These are phyloP conservation scores for Corinectria fuckeliana DNA, from an alignment of 2,329 filamentous ascomycete species.

Conservation along the genomic window DNA sequence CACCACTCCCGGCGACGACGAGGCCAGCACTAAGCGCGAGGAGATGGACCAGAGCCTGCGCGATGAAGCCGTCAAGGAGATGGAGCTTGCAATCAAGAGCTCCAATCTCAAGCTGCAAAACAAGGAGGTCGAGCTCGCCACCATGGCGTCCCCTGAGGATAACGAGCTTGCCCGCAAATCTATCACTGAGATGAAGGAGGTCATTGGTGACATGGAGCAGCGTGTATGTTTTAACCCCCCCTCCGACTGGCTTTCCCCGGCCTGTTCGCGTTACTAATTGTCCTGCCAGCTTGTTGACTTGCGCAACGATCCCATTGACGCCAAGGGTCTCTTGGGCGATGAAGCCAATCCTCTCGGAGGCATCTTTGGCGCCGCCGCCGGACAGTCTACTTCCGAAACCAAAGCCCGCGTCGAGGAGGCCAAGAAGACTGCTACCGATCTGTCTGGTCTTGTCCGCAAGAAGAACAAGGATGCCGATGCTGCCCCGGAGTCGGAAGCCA, in stretches of 20 bases:
- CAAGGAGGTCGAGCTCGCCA: constrained; percentile 71
- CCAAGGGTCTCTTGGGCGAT: constrained; percentile 47
- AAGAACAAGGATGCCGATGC: constrained; percentile 55
- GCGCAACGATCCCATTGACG: constrained; percentile 61
- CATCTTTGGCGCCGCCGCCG: constrained; percentile 68
- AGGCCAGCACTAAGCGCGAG: constrained; percentile 53
- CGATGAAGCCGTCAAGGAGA: constrained; percentile 73
- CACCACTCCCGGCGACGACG: constrained; percentile 61
- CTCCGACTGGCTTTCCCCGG: background rate
- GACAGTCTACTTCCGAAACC: constrained; percentile 66
- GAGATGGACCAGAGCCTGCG: constrained; percentile 72
- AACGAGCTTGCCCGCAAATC: constrained; percentile 67
- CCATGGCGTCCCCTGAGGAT: constrained; percentile 69
- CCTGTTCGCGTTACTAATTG: constrained; percentile 7
- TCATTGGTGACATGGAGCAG: constrained; percentile 80
- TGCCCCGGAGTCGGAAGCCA: constrained; percentile 43
- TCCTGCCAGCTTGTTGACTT: constrained; percentile 69
- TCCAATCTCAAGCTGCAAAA: constrained; percentile 73
- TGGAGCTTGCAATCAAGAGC: constrained; percentile 76
- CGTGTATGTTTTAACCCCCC: constrained; percentile 58
- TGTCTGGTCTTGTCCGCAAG: constrained; percentile 77
- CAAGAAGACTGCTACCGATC: constrained; percentile 75
- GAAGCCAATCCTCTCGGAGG: constrained; percentile 57
- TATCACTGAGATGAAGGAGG: constrained; percentile 77
- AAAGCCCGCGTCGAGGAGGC: constrained; percentile 73